Base-by-base conservation (phyloP, 2,329 filamentous ascomycete genomes). In the Hypoxylon sp. region DNA sequence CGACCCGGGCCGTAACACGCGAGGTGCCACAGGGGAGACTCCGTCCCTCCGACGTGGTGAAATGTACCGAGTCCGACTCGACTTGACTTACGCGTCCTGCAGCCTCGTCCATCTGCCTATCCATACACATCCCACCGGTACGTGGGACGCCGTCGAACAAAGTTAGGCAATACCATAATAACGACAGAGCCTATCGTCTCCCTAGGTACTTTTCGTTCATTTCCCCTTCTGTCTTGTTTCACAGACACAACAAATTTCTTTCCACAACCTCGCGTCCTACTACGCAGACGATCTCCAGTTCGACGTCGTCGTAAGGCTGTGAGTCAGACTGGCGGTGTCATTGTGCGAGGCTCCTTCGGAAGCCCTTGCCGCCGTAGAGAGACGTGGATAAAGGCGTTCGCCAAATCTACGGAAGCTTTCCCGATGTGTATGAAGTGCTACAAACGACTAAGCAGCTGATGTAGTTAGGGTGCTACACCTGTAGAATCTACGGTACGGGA, bases 291-390 rank as follows among this genome's bases (percentile, higher is more conserved):
- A 21, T 36, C 19, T 19, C 45, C n/a, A 10, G 7, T 46, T 38
- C 51, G 4, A 36, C 51, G 34, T 48, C 23, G 19, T 63, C 53
- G 61, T 65, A 70, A 68, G 68, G 68, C 68, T 70, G 55, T 45
- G 58, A 68, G 61, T 63, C 53, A 68, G 36, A 67, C 34, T 23
- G 11, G 23, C 50, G 23, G 56, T 21, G 45, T 43, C 45, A 53
- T 51, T 57, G 64, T 63, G 46, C 6, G 56, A 67, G 50, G 43
- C 13, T 41, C 11, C 9, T 59, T 60, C 55, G 45, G 45, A 50
- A 41, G 38, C 34, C 25, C 45, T 66, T 57, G n/a, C 48, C 17
- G 38, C 21, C 38, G 17, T 10, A 2, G 14, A 9, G 38, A 52
- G 28, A 34, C 36, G 32, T 41, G 17, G 51, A 55, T 59, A 13